Evolutionary conservation across 2,329 filamentous ascomycete species (phyloP).

Genomic region (Emericellopsis cladophorae): DNA sequence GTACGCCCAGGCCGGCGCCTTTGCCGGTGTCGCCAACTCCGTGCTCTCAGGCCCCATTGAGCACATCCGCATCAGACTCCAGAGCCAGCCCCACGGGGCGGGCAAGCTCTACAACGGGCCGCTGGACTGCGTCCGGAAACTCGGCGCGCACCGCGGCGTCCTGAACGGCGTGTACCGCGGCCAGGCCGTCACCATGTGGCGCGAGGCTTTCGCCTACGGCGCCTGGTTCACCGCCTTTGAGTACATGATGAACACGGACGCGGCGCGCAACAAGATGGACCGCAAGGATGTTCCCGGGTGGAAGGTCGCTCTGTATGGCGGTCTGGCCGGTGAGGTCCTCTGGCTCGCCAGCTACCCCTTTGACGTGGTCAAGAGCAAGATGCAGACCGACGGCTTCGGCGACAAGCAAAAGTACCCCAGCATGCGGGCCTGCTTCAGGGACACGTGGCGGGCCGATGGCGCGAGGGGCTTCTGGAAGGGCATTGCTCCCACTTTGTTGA

Average conservation of each 20-base stretch:
- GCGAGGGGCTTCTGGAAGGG: conserved; percentile 87
- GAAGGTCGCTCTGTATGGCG: conserved; percentile 88
- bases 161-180: conserved; percentile 74
- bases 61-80: conserved; percentile 89
- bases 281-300: conserved; percentile 68
- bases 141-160: conserved; percentile 52
- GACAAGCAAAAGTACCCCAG: conserved; percentile 55
- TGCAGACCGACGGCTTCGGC: conserved; percentile 94
- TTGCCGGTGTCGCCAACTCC: conserved; percentile 84
- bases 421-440: conserved; percentile 81
- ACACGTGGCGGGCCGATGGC: conserved; percentile 71
- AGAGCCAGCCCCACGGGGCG: conserved; percentile 87
- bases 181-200: conserved; percentile 68
- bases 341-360: conserved; percentile 93
- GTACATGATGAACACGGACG: conserved; percentile 89
- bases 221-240: conserved; percentile 93
- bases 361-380: conserved; percentile 98
- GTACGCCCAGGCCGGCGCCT: conserved; percentile 84
- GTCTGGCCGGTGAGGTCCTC: conserved; percentile 82
- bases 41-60: conserved; percentile 86
- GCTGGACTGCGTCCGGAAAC: conserved; percentile 79
- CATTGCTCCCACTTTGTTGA: conserved; percentile 75
- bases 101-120: conserved; percentile 71
- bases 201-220: conserved; percentile 91
- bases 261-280: conserved; percentile 59